Evolutionary conservation across 2,329 filamentous ascomycete genomes (phyloP).

Genomic region (Teratosphaeria viscida): DNA sequence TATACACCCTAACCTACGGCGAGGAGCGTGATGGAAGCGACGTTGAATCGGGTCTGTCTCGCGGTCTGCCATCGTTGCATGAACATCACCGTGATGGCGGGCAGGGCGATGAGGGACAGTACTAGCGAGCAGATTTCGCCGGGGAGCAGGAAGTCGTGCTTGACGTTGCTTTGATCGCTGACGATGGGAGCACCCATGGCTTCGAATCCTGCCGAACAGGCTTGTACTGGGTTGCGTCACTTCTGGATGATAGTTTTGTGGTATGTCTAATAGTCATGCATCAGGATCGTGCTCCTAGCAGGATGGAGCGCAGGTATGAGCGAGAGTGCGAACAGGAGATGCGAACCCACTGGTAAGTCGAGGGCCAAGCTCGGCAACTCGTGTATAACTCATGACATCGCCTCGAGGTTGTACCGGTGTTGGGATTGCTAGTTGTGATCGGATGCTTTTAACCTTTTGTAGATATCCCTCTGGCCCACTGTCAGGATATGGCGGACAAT

Average conservation of each 20-base stretch:
- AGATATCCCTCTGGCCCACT: too few species aligned
- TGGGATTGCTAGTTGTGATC: not conserved
- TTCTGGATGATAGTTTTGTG: not conserved
- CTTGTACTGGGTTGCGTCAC: not conserved
- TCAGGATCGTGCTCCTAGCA: not conserved
- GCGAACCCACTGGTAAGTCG: not conserved
- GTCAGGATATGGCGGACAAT: too few species aligned
- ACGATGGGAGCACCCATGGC: not conserved
- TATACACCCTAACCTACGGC: not conserved
- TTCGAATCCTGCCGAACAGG: not conserved
- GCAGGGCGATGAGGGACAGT: not conserved
- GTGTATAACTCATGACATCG: not conserved
- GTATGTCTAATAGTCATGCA: not conserved
- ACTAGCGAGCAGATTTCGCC: not conserved
- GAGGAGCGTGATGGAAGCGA: not conserved
- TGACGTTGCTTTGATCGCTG: not conserved
- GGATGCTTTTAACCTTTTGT: too few species aligned
- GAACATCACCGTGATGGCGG: not conserved
- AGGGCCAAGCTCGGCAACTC: not conserved
- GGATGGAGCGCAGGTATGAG: not conserved
- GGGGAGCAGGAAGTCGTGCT: not conserved
- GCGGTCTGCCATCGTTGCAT: not conserved
- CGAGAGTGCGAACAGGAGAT: not conserved
- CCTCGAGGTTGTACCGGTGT: not conserved
- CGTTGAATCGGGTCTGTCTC: not conserved